Conservation (phyloP, 2,329 filamentous ascomycete species). For the Tolypocladium album region DNA sequence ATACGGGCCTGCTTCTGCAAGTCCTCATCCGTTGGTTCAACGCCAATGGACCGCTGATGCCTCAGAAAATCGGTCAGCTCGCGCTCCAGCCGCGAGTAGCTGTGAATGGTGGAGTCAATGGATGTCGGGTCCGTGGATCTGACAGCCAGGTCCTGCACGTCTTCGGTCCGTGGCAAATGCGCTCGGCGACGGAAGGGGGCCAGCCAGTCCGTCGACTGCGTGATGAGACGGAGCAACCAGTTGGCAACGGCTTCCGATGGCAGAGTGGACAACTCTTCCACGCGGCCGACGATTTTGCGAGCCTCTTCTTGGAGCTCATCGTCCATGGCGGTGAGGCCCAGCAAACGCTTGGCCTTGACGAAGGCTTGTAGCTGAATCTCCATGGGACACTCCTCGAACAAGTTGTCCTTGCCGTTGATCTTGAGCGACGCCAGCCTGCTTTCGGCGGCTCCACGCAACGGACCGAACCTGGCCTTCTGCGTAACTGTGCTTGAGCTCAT, state of each 20-base stretch:
- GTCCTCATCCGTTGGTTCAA: constrained; percentile 40
- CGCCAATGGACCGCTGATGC: constrained; percentile 30
- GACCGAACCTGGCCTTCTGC: constrained; percentile 35
- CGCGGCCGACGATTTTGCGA: constrained; percentile 44
- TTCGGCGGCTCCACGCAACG: constrained; percentile 33
- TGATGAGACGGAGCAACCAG: constrained; percentile 44
- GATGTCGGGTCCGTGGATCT: constrained; percentile 42
- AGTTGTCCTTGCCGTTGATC: constrained; percentile 46
- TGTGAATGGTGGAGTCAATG: constrained; percentile 51
- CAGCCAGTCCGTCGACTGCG: constrained; percentile 42
- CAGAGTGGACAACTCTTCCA: constrained; percentile 39
- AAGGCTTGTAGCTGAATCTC: constrained; percentile 44
- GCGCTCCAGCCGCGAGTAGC: constrained; percentile 42
- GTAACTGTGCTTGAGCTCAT: constrained; percentile 34
- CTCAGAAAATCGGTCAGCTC: constrained; percentile 44
- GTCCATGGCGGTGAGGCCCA: constrained; percentile 50
- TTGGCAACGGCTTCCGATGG: constrained; percentile 40
- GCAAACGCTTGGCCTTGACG: constrained; percentile 35
- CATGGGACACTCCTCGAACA: constrained; percentile 46
- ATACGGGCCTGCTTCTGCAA: constrained; percentile 47
- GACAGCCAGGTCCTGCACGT: constrained; percentile 35
- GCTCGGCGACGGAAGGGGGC: constrained; percentile 44
- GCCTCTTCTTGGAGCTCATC: constrained; percentile 49
- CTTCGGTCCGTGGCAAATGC: constrained; percentile 45
- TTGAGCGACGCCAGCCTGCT: constrained; percentile 36